phyloP scores from a whole-genome alignment of 192 early-diverging fungal species.

The Blastocladiella britannica region DNA sequence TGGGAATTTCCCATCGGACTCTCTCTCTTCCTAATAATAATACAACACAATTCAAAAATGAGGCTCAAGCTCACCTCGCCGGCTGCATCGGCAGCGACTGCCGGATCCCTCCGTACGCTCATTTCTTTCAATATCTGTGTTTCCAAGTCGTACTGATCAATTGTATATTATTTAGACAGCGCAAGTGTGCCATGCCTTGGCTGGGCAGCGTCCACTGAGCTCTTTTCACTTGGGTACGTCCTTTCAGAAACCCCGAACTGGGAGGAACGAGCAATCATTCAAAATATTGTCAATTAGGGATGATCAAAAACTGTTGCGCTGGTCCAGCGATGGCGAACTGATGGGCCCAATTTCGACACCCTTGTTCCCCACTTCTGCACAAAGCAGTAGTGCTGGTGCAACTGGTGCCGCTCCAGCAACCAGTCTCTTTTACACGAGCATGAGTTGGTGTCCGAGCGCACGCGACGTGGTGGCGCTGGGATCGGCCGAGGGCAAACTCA shows the following conservation, averaged over 20 bases:
- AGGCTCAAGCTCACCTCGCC: no score
- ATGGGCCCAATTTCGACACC: constrained; percentile 12
- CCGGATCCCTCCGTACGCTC: no score
- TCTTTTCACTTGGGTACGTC: constrained; percentile 29
- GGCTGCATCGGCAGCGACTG: no score
- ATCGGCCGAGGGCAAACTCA: constrained; percentile 19
- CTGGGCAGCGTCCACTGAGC: constrained; percentile 34
- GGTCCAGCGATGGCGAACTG: constrained; percentile 31
- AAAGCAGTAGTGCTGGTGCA: constrained; percentile 1
- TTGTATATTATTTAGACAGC: no score
- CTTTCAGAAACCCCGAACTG: neutral
- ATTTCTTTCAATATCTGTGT: no score
- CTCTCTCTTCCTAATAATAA: no score
- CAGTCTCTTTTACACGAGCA: constrained; percentile 4
- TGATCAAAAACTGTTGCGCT: constrained; percentile 23
- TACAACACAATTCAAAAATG: no score
- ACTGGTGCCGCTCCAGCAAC: neutral
- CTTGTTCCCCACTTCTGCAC: constrained; percentile 11
- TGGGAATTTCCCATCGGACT: no score
- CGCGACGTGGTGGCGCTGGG: neutral
- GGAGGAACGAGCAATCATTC: neutral
- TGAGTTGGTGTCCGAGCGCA: neutral
- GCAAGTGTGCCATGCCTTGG: constrained; percentile 30
- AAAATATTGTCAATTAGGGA: constrained; percentile 12
- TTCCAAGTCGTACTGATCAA: no score